A percentile compares a stretch with the other conserved stretches of the same genome.
Conservation (phyloP, 352 stramenopile species). For the Phytophthora foliorum region DNA sequence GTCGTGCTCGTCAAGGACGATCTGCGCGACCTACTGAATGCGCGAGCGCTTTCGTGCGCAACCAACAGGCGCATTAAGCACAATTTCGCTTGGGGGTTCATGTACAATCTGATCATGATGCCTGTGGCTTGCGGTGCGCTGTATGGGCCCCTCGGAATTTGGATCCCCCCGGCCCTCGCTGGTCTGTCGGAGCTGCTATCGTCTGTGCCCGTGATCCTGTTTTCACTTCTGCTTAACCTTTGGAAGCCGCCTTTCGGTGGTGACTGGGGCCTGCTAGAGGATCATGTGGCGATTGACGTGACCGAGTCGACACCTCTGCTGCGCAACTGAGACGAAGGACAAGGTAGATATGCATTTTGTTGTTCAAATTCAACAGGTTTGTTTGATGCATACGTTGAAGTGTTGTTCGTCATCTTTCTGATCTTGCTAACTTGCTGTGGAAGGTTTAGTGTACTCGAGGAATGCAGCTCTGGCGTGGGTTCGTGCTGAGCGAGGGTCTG, state of each 20-base stretch:
- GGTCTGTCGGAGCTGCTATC: constrained; percentile 79
- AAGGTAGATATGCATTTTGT: constrained; percentile 18
- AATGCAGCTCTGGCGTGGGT: constrained; percentile 40
- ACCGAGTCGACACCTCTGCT: constrained; percentile 54
- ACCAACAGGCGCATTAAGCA: constrained; percentile 79
- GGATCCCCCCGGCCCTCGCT: constrained; percentile 73
- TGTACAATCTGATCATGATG: constrained; percentile 85
- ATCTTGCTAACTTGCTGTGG: constrained; percentile 14
- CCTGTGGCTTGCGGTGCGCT: constrained; percentile 75
- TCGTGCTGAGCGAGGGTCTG: constrained; percentile 10
- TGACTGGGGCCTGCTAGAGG: constrained; percentile 22
- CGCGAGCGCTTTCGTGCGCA: constrained; percentile 60
- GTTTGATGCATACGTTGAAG: constrained; percentile 21
- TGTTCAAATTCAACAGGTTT: constrained; percentile 26
- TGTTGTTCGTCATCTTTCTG: constrained; percentile 1
- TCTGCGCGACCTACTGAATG: constrained; percentile 72
- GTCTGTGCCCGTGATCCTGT: constrained; percentile 83
- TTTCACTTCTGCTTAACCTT: constrained; percentile 75
- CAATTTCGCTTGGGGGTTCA: constrained; percentile 81
- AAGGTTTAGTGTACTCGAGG: constrained; percentile 39
- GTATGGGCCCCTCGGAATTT: constrained; percentile 66
- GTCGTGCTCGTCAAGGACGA: constrained; percentile 83
- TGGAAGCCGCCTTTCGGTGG: constrained; percentile 63
- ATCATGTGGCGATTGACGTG: constrained; percentile 51
- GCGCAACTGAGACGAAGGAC: constrained; percentile 26